Base-by-base conservation (phyloP, 2,329 filamentous ascomycete genomes). In the Colletotrichum sp. region DNA sequence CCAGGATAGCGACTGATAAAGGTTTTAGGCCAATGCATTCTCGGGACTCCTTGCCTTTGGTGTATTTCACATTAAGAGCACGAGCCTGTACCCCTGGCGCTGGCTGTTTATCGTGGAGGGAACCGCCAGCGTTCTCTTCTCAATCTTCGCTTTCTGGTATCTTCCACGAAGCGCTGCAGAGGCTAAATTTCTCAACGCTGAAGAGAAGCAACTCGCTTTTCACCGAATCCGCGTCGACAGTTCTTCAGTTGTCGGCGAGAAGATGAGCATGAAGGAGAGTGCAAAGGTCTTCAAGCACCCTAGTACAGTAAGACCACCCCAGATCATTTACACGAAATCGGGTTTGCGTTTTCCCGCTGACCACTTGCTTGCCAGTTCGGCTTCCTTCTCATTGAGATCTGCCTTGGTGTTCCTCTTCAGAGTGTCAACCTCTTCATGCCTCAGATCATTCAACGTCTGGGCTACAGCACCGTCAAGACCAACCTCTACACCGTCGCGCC, bases 401-500 rank as follows among this genome's bases (percentile, higher is more conserved):
- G 90, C 78, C 86, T 92, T n/a, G 90, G 90, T 36, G 90, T 92
- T 6, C 90, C 90, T 1, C 82, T 92, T 10, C 90, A 92, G 81
- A 88, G 86, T 6, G 90, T 92, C 18, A 80, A 83, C 3, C 84
- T 91, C 5, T 91, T 91, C 81, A 81, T 92, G 72, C 90, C 90
- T 0, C 89, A 91, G 79, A 92, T 92, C 26, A 63, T 75, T 1
- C 73, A 75, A 9, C 78, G 88, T 6, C 82, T 92, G 2, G 86
- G 87, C 5, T 88, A 87, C 77, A 83, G 84, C 55, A 85, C 86
- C 4, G 84, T 91, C 78, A 89, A 88, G 82, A 96, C 94, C 0
- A 96, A 97, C 80, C 88, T 96, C 1, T 96, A 94, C 84, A 96
- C 94, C 0, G 94, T 96, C 0, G 95, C 94, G 0, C 95, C 95